phyloP scores from a whole-genome alignment of 768 basidiomycete genomes.

The Sistotremastrum suecicum region DNA sequence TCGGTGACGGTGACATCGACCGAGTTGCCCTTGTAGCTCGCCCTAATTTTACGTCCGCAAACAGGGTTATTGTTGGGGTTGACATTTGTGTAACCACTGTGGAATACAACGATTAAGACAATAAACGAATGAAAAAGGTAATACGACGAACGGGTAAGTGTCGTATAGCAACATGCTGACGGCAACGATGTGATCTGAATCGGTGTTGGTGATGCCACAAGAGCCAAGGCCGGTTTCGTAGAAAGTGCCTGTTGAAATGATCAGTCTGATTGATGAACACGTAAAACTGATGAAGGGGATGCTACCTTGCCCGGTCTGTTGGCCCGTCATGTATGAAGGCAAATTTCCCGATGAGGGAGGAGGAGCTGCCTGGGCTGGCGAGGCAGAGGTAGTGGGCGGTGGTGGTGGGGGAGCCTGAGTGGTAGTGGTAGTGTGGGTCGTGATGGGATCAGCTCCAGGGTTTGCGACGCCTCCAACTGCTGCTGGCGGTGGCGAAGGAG shows the following conservation, averaged over 20 bases:
- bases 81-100: slow-evolving; percentile 36
- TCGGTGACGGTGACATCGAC: slow-evolving; percentile 42
- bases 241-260: slow-evolving; percentile 29
- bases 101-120: background rate
- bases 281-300: background rate
- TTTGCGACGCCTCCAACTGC: too few species aligned
- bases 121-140: background rate
- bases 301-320: slow-evolving; percentile 34
- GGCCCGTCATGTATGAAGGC: slow-evolving; percentile 31
- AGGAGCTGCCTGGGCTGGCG: slow-evolving; percentile 5
- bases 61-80: slow-evolving; percentile 72
- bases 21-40: slow-evolving; percentile 33
- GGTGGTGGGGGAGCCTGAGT: slow-evolving; percentile 12
- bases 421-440: slow-evolving; percentile 3
- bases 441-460: background rate
- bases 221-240: slow-evolving; percentile 49
- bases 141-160: slow-evolving; percentile 35
- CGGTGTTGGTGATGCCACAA: slow-evolving; percentile 44
- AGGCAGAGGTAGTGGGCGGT: slow-evolving; percentile 1
- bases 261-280: background rate
- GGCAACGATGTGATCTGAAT: slow-evolving; percentile 40
- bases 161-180: slow-evolving; percentile 45
- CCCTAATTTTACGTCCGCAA: slow-evolving; percentile 34
- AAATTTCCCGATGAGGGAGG: slow-evolving; percentile 10
- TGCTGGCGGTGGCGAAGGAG: background rate